A percentile compares a stretch with the other conserved stretches of the same genome.
Evolutionary conservation across 2,329 filamentous ascomycete species (phyloP).

Genomic region (Onygenales sp.): DNA sequence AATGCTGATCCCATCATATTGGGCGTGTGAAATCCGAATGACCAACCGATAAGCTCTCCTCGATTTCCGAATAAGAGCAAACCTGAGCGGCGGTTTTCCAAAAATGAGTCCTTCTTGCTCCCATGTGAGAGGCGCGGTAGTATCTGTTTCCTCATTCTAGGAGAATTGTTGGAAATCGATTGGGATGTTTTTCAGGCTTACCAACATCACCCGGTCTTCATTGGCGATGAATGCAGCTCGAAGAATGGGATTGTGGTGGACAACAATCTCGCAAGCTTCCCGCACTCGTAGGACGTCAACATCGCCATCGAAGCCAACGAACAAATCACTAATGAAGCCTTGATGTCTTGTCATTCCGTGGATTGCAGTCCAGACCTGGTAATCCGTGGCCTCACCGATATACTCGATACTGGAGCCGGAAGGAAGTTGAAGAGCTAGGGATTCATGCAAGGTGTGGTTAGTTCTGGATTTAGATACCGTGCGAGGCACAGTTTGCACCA

Average conservation of each 20-base stretch:
- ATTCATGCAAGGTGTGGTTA: too few species aligned
- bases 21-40: constrained; percentile 54
- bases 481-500: too few species aligned
- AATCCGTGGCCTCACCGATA: background rate
- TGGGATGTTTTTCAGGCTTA: too few species aligned
- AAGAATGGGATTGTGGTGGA: constrained; percentile 26
- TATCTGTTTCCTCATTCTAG: too few species aligned
- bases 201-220: too few species aligned
- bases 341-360: background rate
- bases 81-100: constrained; percentile 53
- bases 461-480: too few species aligned
- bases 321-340: background rate
- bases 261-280: constrained; percentile 25
- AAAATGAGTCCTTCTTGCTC: constrained; percentile 12
- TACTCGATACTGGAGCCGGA: background rate
- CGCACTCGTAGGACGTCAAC: background rate
- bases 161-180: too few species aligned
- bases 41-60: constrained; percentile 35
- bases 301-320: background rate
- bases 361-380: background rate
- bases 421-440: too few species aligned
- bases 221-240: too few species aligned
- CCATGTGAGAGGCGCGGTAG: too few species aligned
- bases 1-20: constrained; percentile 61
- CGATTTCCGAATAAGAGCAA: constrained; percentile 39